Evolutionary conservation across 2,329 filamentous ascomycete species (phyloP).

Genomic region (Sporothrix pseudoabietina): DNA sequence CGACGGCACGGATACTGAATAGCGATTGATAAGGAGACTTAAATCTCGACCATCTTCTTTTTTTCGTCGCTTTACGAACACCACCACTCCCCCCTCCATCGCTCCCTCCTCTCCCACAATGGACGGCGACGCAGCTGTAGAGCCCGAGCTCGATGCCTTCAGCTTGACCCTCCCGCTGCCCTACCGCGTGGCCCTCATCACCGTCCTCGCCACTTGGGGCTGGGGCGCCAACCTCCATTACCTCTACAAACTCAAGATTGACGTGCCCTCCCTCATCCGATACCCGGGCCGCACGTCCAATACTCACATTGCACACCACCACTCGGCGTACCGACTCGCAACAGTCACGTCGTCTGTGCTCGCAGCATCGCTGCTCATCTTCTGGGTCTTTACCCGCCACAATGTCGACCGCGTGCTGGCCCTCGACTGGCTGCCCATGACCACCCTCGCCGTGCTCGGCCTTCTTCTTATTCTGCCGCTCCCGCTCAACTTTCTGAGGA

Average conservation of each 20-base stretch:
- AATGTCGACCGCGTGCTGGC: conserved; percentile 68
- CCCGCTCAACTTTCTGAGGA: conserved; percentile 45
- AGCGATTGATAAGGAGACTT: conserved; percentile 23
- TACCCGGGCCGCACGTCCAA: conserved; percentile 76
- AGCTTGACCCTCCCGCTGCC: conserved; percentile 85
- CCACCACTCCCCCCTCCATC: background rate
- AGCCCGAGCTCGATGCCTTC: conserved; percentile 77
- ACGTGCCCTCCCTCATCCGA: conserved; percentile 81
- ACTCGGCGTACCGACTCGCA: conserved; percentile 84
- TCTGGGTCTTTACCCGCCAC: conserved; percentile 80
- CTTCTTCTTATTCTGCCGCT: conserved; percentile 70
- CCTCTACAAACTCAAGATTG: conserved; percentile 76
- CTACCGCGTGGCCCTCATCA: conserved; percentile 82
- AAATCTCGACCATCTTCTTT: background rate
- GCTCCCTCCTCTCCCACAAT: conserved; percentile 47
- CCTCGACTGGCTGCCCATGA: conserved; percentile 85
- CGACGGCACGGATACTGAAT: conserved; percentile 24
- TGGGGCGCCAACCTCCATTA: conserved; percentile 93
- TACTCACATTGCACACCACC: conserved; percentile 71
- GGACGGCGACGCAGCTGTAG: conserved; percentile 74
- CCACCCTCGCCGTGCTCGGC: conserved; percentile 73
- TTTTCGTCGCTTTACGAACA: background rate
- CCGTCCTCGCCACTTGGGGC: conserved; percentile 87
- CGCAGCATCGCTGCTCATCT: conserved; percentile 70
- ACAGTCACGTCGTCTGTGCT: conserved; percentile 74